Evolutionary conservation across 1,139 yeast species (phyloP).

Genomic region (Yamadazyma spencermartinsiae): DNA sequence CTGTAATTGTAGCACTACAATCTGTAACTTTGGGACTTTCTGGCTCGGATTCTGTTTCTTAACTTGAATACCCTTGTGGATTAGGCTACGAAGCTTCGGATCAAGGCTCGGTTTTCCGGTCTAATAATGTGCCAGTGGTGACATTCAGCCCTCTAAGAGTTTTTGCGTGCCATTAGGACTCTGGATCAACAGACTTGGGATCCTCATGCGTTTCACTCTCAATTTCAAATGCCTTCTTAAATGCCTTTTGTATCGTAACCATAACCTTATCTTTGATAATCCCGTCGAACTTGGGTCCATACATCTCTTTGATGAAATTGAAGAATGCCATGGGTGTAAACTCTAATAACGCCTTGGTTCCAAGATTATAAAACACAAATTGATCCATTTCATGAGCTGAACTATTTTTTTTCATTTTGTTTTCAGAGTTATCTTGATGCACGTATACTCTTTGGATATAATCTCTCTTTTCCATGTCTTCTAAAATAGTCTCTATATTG

Average conservation of each 20-base stretch:
- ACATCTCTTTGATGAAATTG: slow-evolving; percentile 27
- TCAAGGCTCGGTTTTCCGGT: no score
- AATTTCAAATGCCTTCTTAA: slow-evolving; percentile 7
- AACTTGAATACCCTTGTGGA: no score
- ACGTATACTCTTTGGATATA: slow-evolving; percentile 24
- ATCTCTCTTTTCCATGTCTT: slow-evolving; percentile 34
- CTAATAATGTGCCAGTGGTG: no score
- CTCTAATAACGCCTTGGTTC: slow-evolving; percentile 36
- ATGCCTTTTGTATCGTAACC: slow-evolving; percentile 29
- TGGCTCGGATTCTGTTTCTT: no score
- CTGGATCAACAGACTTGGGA: no score
- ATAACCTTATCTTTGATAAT: slow-evolving; percentile 22
- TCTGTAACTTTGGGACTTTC: no score
- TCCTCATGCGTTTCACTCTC: no score
- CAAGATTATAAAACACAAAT: slow-evolving; percentile 29
- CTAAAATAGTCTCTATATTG: slow-evolving; percentile 25
- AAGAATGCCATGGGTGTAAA: slow-evolving; percentile 32
- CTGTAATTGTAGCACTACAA: no score
- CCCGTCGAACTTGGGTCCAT: slow-evolving; percentile 27
- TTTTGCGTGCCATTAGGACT: no score
- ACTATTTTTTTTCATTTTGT: slow-evolving; percentile 1
- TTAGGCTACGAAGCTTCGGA: no score
- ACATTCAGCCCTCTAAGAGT: no score
- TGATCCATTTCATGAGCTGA: slow-evolving; percentile 10
- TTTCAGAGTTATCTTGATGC: slow-evolving; percentile 8